Evolutionary conservation across 768 basidiomycete species (phyloP).

Genomic region (Crepidotus variabilis): DNA sequence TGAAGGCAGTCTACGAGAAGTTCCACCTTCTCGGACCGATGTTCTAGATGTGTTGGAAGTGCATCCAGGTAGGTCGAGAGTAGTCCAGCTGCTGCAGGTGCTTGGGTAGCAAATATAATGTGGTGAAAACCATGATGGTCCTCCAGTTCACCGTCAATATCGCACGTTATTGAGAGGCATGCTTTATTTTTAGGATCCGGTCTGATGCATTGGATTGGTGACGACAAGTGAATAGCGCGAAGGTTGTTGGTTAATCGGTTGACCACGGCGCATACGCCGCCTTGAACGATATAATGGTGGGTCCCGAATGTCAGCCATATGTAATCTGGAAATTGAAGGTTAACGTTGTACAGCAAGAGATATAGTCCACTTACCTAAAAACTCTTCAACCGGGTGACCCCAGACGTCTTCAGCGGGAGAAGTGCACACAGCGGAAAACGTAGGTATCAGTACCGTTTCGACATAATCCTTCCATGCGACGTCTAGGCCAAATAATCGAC

Average conservation of each 20-base stretch:
- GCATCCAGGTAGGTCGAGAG: conserved; percentile 43
- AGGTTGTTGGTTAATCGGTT: conserved; percentile 41
- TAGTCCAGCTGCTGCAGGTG: conserved; percentile 54
- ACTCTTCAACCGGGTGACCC: conserved; percentile 56
- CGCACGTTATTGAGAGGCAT: conserved; percentile 35
- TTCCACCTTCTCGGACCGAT: conserved; percentile 27
- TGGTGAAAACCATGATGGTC: conserved; percentile 54
- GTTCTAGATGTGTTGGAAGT: conserved; percentile 23
- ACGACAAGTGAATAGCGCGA: conserved; percentile 50
- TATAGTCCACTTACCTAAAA: conserved; percentile 48
- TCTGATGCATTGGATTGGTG: conserved; percentile 43
- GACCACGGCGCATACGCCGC: conserved; percentile 61
- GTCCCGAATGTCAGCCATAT: conserved; percentile 65
- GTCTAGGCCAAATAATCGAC: conserved; percentile 44
- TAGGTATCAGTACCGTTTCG: conserved; percentile 49
- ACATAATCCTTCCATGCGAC: conserved; percentile 49
- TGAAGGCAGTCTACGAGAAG: conserved; percentile 45
- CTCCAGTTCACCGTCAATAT: conserved; percentile 20
- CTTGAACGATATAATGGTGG: conserved; percentile 60
- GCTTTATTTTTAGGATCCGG: conserved; percentile 30
- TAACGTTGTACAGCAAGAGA: background rate
- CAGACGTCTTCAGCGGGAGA: conserved; percentile 51
- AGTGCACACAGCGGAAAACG: conserved; percentile 75
- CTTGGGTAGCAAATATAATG: conserved; percentile 73
- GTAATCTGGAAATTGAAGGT: conserved; percentile 45